Conservation (phyloP, 805 yeast species). For the Candida krabiensis region DNA sequence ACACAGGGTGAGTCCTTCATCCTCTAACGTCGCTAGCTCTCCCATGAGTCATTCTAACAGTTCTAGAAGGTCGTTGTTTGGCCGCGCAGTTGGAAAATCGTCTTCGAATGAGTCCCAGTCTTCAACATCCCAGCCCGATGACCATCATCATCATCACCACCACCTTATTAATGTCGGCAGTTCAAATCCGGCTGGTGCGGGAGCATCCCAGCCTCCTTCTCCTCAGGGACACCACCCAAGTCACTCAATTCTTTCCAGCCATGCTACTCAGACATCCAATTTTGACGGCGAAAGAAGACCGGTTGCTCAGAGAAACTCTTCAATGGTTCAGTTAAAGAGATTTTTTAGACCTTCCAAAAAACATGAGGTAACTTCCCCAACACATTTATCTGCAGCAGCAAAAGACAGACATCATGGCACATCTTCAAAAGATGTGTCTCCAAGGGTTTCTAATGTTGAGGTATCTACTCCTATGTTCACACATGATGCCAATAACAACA, state of each 20-base stretch:
- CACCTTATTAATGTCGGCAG: not conserved
- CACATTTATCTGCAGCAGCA: conserved; percentile 29
- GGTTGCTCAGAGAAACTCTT: conserved; percentile 24
- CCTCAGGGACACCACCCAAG: conserved; percentile 17
- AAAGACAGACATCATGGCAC: conserved; percentile 28
- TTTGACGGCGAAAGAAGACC: conserved; percentile 6
- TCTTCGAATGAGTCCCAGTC: conserved; percentile 30
- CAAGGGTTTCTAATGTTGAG: conserved; percentile 20
- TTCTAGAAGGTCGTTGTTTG: conserved; percentile 32
- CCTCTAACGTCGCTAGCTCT: conserved; percentile 16
- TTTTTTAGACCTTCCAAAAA: conserved; percentile 61
- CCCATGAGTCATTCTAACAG: conserved; percentile 23
- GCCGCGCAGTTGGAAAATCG: conserved; percentile 29
- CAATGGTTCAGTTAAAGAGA: conserved; percentile 72
- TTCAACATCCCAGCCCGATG: conserved; percentile 26
- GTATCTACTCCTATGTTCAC: conserved; percentile 37
- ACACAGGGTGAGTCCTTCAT: conserved; percentile 15
- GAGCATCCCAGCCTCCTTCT: conserved; percentile 4
- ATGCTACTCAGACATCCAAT: conserved; percentile 10
- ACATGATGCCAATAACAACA: conserved; percentile 39
- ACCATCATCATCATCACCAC: conserved; percentile 19
- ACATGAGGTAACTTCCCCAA: conserved; percentile 15
- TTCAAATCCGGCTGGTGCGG: not conserved
- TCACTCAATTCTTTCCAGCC: conserved; percentile 16
- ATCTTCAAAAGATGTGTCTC: conserved; percentile 20